Conservation (phyloP, 2,329 filamentous ascomycete species). For the Elsinoe arachidis region DNA sequence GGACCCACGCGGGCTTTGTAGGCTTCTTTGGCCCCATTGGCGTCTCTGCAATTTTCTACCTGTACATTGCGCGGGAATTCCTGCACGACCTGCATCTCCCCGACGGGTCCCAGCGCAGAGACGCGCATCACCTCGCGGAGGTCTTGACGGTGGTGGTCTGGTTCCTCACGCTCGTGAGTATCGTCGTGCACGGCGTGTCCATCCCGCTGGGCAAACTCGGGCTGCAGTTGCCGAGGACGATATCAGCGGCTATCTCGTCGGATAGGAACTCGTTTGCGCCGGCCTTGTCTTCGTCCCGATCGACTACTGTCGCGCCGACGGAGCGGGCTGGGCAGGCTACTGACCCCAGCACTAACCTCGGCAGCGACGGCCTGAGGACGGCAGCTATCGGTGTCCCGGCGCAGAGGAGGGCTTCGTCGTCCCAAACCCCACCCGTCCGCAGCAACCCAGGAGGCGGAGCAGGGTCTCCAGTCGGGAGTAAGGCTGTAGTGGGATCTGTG, state of each 20-base stretch:
- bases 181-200: slow-evolving; percentile 75
- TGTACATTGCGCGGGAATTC: slow-evolving; percentile 74
- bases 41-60: slow-evolving; percentile 81
- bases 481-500: not conserved
- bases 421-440: not conserved
- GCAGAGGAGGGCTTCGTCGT: not conserved
- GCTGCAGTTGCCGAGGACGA: slow-evolving; percentile 53
- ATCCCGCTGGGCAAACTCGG: slow-evolving; percentile 66
- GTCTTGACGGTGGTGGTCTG: slow-evolving; percentile 66
- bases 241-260: slow-evolving; percentile 47
- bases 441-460: no score
- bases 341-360: no score
- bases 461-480: no score
- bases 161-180: slow-evolving; percentile 76
- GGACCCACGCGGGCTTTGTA: slow-evolving; percentile 70
- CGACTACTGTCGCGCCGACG: not conserved
- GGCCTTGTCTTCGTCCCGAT: not conserved
- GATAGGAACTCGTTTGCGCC: slow-evolving; percentile 23
- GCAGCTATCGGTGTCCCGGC: no score
- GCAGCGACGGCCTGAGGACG: no score
- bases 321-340: no score
- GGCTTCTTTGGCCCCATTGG: slow-evolving; percentile 93
- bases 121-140: slow-evolving; percentile 58
- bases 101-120: slow-evolving; percentile 52
- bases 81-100: slow-evolving; percentile 48